A percentile compares a stretch with the other conserved stretches of the same genome.
These are phyloP conservation scores for Henningerozyma blattae DNA, from an alignment of 805 yeast genomes.

Conservation along the genomic window DNA sequence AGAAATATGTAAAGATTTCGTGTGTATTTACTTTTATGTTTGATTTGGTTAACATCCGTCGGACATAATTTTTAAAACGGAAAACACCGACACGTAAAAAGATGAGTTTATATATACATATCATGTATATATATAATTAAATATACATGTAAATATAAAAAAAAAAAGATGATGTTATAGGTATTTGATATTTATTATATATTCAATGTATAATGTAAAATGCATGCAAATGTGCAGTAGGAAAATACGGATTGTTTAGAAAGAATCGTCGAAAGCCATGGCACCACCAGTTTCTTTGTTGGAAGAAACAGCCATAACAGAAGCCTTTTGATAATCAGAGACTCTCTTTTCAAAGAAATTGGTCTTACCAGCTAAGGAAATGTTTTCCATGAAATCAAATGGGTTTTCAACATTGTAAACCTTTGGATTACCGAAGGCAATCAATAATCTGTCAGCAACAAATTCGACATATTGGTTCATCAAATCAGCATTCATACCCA, in stretches of 20 bases:
- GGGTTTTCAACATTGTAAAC: constrained; percentile 83
- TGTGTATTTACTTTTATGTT: too few species aligned
- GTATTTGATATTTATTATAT: not conserved
- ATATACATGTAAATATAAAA: too few species aligned
- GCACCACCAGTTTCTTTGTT: constrained; percentile 38
- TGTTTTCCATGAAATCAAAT: constrained; percentile 98
- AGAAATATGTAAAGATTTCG: too few species aligned
- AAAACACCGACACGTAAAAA: too few species aligned
- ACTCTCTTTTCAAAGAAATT: constrained; percentile 98
- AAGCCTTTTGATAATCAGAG: constrained; percentile 97
- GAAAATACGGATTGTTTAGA: constrained; percentile 44
- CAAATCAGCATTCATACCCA: constrained; percentile 87
- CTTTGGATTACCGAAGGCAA: constrained; percentile 84
- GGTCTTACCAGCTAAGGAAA: constrained; percentile 96
- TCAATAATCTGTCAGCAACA: constrained; percentile 88
- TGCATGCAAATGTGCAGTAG: not conserved
- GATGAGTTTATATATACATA: too few species aligned
- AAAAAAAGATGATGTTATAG: not conserved
- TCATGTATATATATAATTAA: too few species aligned
- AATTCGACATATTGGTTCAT: constrained; percentile 98
- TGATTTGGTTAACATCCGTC: too few species aligned
- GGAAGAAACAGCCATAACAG: constrained; percentile 78
- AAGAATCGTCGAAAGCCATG: constrained; percentile 88
- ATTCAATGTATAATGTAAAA: not conserved
- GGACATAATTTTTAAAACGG: too few species aligned